A percentile compares a stretch with the other conserved stretches of the same genome.
These are phyloP conservation scores for Rhododendron ferrugineum DNA, from an alignment of 148 eudicot species.

Conservation along the genomic window DNA sequence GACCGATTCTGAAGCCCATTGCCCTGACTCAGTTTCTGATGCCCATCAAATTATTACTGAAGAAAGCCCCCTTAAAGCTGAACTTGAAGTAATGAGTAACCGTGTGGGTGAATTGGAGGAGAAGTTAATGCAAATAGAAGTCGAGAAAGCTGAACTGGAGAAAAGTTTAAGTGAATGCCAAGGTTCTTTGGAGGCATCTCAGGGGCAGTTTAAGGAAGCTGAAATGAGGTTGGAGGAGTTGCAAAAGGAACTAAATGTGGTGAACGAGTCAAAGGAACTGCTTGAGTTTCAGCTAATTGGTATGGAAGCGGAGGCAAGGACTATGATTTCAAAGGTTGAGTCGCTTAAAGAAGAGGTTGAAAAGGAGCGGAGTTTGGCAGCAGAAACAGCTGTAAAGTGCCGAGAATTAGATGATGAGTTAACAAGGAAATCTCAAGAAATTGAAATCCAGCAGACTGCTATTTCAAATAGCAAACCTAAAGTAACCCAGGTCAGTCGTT, in stretches of 20 bases:
- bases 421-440: slow-evolving; percentile 32
- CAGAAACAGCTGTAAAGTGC: slow-evolving; percentile 36
- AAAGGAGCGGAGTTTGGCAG: slow-evolving; percentile 38
- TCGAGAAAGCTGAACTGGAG: slow-evolving; percentile 39
- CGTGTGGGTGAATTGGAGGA: slow-evolving; percentile 32
- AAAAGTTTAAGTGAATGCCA: slow-evolving; percentile 29
- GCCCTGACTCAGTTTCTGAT: slow-evolving; percentile 15
- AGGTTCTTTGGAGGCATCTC: slow-evolving; percentile 27
- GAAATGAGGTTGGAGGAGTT: slow-evolving; percentile 43
- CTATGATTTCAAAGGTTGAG: slow-evolving; percentile 40
- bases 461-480: slow-evolving; percentile 30
- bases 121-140: slow-evolving; percentile 35
- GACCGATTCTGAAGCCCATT: slow-evolving; percentile 14
- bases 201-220: slow-evolving; percentile 28
- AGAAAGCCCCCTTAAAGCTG: slow-evolving; percentile 24
- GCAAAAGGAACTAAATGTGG: slow-evolving; percentile 42
- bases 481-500: slow-evolving; percentile 42
- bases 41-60: slow-evolving; percentile 1
- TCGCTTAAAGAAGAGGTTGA: slow-evolving; percentile 41
- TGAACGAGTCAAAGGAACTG: slow-evolving; percentile 40
- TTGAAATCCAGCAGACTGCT: slow-evolving; percentile 30
- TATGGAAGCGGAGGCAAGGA: slow-evolving; percentile 45
- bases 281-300: slow-evolving; percentile 33
- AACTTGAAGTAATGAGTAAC: slow-evolving; percentile 27
- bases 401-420: slow-evolving; percentile 50